phyloP scores from a whole-genome alignment of 495 filamentous ascomycete genomes.

The Cairneyella variabilis region DNA sequence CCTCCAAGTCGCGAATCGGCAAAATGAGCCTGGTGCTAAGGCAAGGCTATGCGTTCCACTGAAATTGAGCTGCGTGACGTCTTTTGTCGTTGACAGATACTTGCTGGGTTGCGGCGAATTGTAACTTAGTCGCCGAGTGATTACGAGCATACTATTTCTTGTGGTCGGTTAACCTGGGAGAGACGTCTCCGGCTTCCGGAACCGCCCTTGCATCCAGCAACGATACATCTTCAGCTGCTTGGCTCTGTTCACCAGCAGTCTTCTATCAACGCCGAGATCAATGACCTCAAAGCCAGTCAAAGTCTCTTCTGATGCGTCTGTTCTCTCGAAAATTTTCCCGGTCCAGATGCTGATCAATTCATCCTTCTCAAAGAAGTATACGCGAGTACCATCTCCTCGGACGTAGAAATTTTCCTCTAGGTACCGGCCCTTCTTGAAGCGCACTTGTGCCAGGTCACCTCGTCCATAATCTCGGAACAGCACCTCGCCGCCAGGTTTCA shows the following conservation, averaged over 20 bases:
- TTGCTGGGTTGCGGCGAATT: too few relatives aligned
- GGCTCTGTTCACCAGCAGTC: slow-evolving; percentile 88
- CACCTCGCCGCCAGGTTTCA: slow-evolving; percentile 86
- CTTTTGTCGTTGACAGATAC: too few relatives aligned
- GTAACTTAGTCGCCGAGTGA: too few relatives aligned
- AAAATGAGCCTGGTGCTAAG: too few relatives aligned
- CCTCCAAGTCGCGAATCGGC: too few relatives aligned
- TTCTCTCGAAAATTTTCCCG: slow-evolving; percentile 21
- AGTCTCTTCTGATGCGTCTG: slow-evolving; percentile 19
- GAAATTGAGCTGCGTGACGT: too few relatives aligned
- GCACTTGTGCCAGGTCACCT: slow-evolving; percentile 92
- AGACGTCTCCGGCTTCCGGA: slow-evolving; percentile 54
- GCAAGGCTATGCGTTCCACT: too few relatives aligned
- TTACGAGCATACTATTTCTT: too few relatives aligned
- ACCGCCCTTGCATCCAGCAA: slow-evolving; percentile 93
- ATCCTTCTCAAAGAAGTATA: slow-evolving; percentile 93
- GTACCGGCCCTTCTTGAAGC: slow-evolving; percentile 91
- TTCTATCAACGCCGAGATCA: slow-evolving; percentile 75
- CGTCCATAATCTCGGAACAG: slow-evolving; percentile 94
- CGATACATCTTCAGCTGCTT: slow-evolving; percentile 95
- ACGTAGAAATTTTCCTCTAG: slow-evolving; percentile 97
- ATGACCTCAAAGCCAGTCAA: slow-evolving; percentile 58
- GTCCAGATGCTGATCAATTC: slow-evolving; percentile 79
- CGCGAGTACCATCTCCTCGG: slow-evolving; percentile 88
- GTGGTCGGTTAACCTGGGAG: slow-evolving; percentile 1